Base-by-base conservation (phyloP, 306 rosid genomes). In the Vicia villosa region DNA sequence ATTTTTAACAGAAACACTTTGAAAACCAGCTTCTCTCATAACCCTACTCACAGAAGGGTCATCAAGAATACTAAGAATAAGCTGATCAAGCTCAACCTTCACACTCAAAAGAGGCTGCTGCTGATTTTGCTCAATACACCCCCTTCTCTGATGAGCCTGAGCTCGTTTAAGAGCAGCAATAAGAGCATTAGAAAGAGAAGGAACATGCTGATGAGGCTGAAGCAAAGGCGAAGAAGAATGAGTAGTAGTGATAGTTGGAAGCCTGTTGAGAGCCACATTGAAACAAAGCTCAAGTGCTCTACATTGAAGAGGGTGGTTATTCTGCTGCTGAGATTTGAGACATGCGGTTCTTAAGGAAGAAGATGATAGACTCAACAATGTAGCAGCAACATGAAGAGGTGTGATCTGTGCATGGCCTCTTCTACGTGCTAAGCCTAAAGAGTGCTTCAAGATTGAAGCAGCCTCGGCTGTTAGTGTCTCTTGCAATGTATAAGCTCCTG, bases 381-480 rank as follows among this genome's bases (percentile, higher is more conserved):
- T 87, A 46, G 94, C 87, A 37, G 98, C 96, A 69, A 89, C 96
- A 52, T 92, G 98, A 10, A 92, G 91, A 71, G 98, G 98, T 59
- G 98, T 92, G 72, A 92, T 81, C 83, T 92, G 98, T 69, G 96
- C 98, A 85, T 92, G 96, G 85, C 92, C 92, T 41, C 98, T 74
- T 74, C 98, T 70, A 47, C 91, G 57, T 16, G 98, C 96, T 57
- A 92, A 74, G 81, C 81, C 76, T 36, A 92, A 92, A 77, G 98
- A 87, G 68, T 89, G 96, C 96, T 92, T 92, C 88, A 89, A 60
- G 9, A 87, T 83, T 55, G 98, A 86, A 80, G 98, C 98, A 85
- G 95, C 95, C 98, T 92, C 98, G 45, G 95, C 84, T 77, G 98
- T 92, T 86, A 92, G 91, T 86, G 98, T 89, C 91, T 92, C 96